A percentile compares a stretch with the other conserved stretches of the same genome.
Conservation (phyloP, 192 early-diverging fungal species). For the Allomyces javanicus region DNA sequence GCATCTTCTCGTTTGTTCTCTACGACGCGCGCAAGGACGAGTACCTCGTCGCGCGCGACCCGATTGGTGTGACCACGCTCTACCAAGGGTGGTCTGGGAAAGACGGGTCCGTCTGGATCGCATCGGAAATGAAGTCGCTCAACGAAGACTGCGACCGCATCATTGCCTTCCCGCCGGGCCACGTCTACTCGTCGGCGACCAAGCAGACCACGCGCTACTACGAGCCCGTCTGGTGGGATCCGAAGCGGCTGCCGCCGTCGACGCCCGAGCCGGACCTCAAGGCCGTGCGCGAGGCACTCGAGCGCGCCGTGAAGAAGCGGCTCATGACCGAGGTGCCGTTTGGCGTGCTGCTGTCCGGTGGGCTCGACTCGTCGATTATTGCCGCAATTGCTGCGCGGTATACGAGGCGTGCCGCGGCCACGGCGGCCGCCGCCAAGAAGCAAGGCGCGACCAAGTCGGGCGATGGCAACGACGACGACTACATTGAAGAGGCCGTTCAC, state of each 20-base stretch:
- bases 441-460: neutral
- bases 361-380: conserved; percentile 87
- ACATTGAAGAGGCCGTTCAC: conserved; percentile 16
- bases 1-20: conserved; percentile 91
- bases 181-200: conserved; percentile 66
- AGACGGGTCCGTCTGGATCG: conserved; percentile 77
- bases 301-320: conserved; percentile 78
- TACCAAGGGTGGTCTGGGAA: conserved; percentile 76
- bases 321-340: conserved; percentile 97
- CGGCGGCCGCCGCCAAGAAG: neutral
- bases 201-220: conserved; percentile 70
- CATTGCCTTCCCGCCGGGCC: conserved; percentile 91
- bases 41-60: conserved; percentile 84
- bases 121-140: conserved; percentile 87
- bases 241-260: conserved; percentile 10
- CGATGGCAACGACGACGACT: neutral
- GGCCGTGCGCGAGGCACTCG: conserved; percentile 55
- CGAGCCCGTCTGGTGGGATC: conserved; percentile 74
- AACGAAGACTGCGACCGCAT: conserved; percentile 96
- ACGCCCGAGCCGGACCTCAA: conserved; percentile 37
- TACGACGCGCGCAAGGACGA: conserved; percentile 62
- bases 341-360: conserved; percentile 86
- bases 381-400: conserved; percentile 82
- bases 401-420: conserved; percentile 9
- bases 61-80: conserved; percentile 93